Conservation (phyloP, 2,329 filamentous ascomycete genomes). For the Mycosphaerella sp. region DNA sequence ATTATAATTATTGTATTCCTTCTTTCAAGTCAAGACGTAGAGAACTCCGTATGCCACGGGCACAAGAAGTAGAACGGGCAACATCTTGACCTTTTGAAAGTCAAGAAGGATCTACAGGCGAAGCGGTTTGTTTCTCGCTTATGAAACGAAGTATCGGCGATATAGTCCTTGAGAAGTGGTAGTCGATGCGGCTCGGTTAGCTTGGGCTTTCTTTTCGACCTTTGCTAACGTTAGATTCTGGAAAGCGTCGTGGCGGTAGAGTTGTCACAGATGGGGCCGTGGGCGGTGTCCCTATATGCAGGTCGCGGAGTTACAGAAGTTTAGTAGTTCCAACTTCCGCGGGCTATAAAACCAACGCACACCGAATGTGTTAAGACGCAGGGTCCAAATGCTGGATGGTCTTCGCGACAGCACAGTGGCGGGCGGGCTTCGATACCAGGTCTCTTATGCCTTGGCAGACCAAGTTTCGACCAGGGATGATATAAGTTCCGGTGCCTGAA, state of each 20-base stretch:
- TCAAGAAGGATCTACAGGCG: not conserved
- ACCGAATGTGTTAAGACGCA: not conserved
- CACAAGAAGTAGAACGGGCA: conserved; percentile 13
- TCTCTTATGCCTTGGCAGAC: not conserved
- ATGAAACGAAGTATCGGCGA: not conserved
- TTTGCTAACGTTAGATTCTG: not conserved
- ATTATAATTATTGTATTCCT: not conserved
- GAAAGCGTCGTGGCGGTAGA: not conserved
- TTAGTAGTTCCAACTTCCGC: not conserved
- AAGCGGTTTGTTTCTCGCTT: not conserved
- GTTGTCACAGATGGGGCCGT: not conserved
- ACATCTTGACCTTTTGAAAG: conserved; percentile 10
- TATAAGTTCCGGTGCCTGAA: not conserved
- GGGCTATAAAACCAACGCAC: not conserved
- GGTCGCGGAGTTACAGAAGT: not conserved
- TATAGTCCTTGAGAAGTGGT: not conserved
- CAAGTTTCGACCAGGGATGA: not conserved
- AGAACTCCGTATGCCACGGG: conserved; percentile 16
- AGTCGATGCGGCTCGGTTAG: not conserved
- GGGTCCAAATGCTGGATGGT: not conserved
- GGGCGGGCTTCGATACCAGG: not conserved
- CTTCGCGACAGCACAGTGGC: not conserved
- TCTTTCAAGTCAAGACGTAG: conserved; percentile 16
- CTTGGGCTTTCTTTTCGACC: not conserved
- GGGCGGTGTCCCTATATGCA: not conserved